A percentile compares a stretch with the other conserved stretches of the same genome.
Evolutionary conservation across 1,284 basidiomycete species (phyloP).

Genomic region (Volvariella surrecta): DNA sequence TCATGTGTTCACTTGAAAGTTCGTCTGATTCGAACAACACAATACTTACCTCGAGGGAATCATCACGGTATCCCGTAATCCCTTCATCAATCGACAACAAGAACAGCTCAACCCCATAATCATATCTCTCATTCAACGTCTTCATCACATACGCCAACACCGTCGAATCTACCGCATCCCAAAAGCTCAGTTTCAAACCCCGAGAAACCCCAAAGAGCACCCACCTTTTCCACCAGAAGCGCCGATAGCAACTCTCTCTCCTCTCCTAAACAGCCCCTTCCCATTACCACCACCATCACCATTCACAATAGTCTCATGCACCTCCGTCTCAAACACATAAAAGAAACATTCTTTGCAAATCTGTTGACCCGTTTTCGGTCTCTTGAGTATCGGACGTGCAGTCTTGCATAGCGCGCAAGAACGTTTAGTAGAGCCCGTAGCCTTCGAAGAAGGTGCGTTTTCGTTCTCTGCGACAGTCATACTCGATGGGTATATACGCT

Average conservation of each 20-base stretch:
- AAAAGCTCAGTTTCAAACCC: background rate
- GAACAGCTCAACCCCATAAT: constrained; percentile 89
- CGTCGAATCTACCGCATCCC: constrained; percentile 72
- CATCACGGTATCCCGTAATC: constrained; percentile 96
- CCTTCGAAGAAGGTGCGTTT: constrained; percentile 31
- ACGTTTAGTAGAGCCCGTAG: constrained; percentile 34
- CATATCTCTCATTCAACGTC: constrained; percentile 86
- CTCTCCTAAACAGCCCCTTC: constrained; percentile 68
- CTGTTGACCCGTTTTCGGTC: constrained; percentile 96
- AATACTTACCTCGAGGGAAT: constrained; percentile 79
- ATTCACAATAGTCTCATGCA: constrained; percentile 90
- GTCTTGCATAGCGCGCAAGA: constrained; percentile 70
- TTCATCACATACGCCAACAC: constrained; percentile 98
- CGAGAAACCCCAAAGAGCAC: constrained; percentile 9
- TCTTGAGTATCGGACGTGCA: constrained; percentile 80
- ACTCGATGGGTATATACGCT: too few relatives aligned
- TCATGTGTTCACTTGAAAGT: background rate
- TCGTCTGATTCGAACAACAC: background rate
- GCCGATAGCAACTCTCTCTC: constrained; percentile 94
- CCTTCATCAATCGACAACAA: constrained; percentile 98
- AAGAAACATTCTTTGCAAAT: constrained; percentile 97
- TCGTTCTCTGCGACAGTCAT: too few relatives aligned
- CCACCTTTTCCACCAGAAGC: constrained; percentile 96
- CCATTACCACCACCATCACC: constrained; percentile 25
- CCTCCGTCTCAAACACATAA: constrained; percentile 95